These are phyloP conservation scores for Botryotinia globosa DNA, from an alignment of 2,329 filamentous ascomycete species.

Conservation along the genomic window DNA sequence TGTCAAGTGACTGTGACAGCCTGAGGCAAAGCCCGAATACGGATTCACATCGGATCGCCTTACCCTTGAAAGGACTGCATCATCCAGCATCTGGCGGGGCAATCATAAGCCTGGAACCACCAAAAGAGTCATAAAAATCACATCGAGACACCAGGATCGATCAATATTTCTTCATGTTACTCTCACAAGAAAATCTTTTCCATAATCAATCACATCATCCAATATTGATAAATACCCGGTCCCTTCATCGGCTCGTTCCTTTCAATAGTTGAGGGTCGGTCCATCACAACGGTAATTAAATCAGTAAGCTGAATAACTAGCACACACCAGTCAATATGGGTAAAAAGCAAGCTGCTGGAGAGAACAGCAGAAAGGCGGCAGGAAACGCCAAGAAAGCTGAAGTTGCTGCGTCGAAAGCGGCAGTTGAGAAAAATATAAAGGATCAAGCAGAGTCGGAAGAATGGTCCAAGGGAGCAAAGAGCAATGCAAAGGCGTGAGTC, in stretches of 20 bases:
- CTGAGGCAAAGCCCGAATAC: not conserved
- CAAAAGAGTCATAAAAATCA: constrained; percentile 11
- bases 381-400: constrained; percentile 94
- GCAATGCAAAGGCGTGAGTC: constrained; percentile 78
- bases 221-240: constrained; percentile 1
- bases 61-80: not conserved
- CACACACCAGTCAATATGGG: constrained; percentile 53
- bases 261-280: constrained; percentile 5
- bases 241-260: constrained; percentile 6
- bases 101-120: constrained; percentile 8
- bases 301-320: constrained; percentile 14
- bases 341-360: constrained; percentile 66
- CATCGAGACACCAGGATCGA: not conserved
- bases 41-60: constrained; percentile 1
- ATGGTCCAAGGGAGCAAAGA: constrained; percentile 86
- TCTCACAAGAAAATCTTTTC: constrained; percentile 6
- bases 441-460: constrained; percentile 68
- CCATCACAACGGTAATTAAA: not conserved
- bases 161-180: constrained; percentile 14
- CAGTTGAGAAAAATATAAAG: constrained; percentile 63
- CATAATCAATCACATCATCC: not conserved
- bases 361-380: constrained; percentile 83
- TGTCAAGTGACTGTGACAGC: not conserved
- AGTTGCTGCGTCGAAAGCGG: constrained; percentile 75
- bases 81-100: constrained; percentile 12